A percentile compares a stretch with the other conserved stretches of the same genome.
Conservation (phyloP, 176 grass and related monocot genomes). For the Oryza rufipogon region DNA sequence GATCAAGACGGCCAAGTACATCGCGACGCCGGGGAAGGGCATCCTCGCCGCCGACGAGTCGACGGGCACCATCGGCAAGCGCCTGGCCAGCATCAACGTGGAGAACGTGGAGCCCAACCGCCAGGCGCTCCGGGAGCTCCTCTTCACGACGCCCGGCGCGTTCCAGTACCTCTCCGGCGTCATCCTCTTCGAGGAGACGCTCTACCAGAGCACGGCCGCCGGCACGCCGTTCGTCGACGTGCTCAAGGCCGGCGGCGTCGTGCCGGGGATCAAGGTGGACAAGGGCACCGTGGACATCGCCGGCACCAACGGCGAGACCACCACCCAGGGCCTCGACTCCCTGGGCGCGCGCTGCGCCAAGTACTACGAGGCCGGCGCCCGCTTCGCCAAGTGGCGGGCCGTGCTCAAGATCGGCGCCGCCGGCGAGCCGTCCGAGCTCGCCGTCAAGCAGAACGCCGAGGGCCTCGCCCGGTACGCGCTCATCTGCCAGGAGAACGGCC, state of each 20-base stretch:
- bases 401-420: constrained; percentile 79
- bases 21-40: constrained; percentile 88
- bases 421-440: constrained; percentile 72
- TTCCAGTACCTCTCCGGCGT: constrained; percentile 71
- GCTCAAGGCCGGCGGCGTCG: constrained; percentile 52
- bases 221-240: constrained; percentile 82
- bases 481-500: constrained; percentile 86
- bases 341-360: constrained; percentile 66
- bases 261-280: constrained; percentile 96
- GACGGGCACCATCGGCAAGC: constrained; percentile 94
- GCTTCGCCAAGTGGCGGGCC: constrained; percentile 94
- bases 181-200: constrained; percentile 97
- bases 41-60: constrained; percentile 89
- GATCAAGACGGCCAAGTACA: constrained; percentile 85
- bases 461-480: constrained; percentile 83
- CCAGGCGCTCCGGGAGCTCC: constrained; percentile 81
- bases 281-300: constrained; percentile 88
- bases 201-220: constrained; percentile 66
- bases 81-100: constrained; percentile 84
- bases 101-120: constrained; percentile 95
- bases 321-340: constrained; percentile 83
- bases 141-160: constrained; percentile 72
- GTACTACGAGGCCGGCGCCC: constrained; percentile 88
- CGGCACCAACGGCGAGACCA: constrained; percentile 79
- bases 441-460: constrained; percentile 81